phyloP scores from a whole-genome alignment of 1,284 basidiomycete species.

The Pterulicium gracile region DNA sequence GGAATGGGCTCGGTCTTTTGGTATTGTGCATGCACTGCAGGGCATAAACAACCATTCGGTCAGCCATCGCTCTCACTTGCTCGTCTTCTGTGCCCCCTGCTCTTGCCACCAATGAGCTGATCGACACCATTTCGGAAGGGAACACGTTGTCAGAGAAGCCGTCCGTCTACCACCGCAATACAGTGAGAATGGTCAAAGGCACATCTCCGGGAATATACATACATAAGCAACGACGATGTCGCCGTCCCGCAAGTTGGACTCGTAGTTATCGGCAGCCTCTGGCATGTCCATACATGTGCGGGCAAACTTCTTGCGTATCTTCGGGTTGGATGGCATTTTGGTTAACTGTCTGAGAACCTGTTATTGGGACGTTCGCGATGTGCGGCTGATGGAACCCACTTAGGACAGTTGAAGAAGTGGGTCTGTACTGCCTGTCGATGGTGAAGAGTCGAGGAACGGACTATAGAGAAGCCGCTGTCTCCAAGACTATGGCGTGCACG shows the following conservation, averaged over 20 bases:
- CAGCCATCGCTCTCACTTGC: slow-evolving; percentile 60
- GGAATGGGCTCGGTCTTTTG: slow-evolving; percentile 57
- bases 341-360: slow-evolving; percentile 47
- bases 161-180: slow-evolving; percentile 51
- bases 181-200: background rate
- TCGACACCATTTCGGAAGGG: slow-evolving; percentile 53
- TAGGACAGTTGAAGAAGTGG: slow-evolving; percentile 78
- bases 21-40: slow-evolving; percentile 56
- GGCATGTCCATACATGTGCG: slow-evolving; percentile 51
- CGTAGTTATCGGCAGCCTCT: slow-evolving; percentile 51
- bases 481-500: slow-evolving; percentile 47
- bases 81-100: slow-evolving; percentile 41
- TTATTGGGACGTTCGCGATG: slow-evolving; percentile 4
- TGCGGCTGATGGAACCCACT: slow-evolving; percentile 25
- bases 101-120: slow-evolving; percentile 54
- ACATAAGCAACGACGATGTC: slow-evolving; percentile 68
- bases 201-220: slow-evolving; percentile 20
- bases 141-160: slow-evolving; percentile 85
- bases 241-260: slow-evolving; percentile 58
- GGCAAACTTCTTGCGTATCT: slow-evolving; percentile 25
- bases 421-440: slow-evolving; percentile 60
- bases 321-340: slow-evolving; percentile 44
- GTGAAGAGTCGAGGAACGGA: slow-evolving; percentile 57
- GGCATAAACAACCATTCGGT: slow-evolving; percentile 62
- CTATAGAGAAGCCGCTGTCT: slow-evolving; percentile 77